Percentiles rank a stretch among this genome's conserved stretches.
phyloP scores from a whole-genome alignment of 176 grass and related monocot genomes.

The Echinochloa phyllopogon region DNA sequence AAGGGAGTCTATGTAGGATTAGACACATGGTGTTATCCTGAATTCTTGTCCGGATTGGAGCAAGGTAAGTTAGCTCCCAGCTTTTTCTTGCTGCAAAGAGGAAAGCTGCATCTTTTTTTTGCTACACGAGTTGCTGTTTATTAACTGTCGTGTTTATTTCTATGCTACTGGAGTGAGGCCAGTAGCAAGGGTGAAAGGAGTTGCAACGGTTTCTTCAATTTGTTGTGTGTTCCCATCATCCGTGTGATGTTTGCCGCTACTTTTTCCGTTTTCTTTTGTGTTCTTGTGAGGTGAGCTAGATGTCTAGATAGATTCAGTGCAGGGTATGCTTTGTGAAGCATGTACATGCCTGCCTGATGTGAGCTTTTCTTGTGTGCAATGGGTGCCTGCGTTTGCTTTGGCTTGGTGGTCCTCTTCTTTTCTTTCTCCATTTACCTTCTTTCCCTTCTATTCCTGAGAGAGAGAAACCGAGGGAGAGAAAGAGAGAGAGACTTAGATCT shows the following conservation, averaged over 20 bases:
- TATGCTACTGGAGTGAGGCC: conserved; percentile 26
- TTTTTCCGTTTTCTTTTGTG: conserved; percentile 52
- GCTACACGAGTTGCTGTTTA: conserved; percentile 35
- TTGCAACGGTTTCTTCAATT: conserved; percentile 45
- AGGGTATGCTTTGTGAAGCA: conserved; percentile 59
- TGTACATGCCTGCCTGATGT: conserved; percentile 29
- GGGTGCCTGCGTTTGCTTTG: conserved; percentile 48
- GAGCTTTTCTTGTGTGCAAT: conserved; percentile 42
- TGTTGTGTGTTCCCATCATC: not conserved
- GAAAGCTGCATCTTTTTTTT: conserved; percentile 42
- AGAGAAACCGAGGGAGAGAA: not conserved
- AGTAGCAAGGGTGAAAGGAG: conserved; percentile 44
- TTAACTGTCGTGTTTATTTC: conserved; percentile 51
- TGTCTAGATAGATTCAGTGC: conserved; percentile 69
- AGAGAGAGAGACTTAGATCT: conserved; percentile 27
- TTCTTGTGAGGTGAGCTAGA: conserved; percentile 53
- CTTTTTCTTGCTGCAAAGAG: conserved; percentile 34
- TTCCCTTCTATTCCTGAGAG: conserved; percentile 40
- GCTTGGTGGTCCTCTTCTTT: conserved; percentile 57
- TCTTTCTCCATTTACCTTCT: conserved; percentile 61
- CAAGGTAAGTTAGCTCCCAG: conserved; percentile 28
- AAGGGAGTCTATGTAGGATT: not conserved
- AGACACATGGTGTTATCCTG: not conserved
- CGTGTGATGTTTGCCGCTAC: conserved; percentile 9
- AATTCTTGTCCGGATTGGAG: conserved; percentile 34